Conservation (phyloP, 2,329 filamentous ascomycete genomes). For the Nigrospora osmanthi region DNA sequence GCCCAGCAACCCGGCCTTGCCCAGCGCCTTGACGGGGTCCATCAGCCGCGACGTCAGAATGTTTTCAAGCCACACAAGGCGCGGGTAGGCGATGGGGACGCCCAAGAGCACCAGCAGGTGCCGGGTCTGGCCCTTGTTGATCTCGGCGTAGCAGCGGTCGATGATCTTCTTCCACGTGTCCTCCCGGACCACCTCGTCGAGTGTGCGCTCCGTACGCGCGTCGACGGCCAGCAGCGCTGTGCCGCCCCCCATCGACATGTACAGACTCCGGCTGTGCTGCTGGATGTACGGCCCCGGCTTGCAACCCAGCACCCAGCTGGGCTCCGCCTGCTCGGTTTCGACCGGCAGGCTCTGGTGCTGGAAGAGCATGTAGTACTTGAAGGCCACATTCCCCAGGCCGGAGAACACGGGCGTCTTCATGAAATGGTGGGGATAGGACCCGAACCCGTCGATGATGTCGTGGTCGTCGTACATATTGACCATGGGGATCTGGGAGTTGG, state of each 20-base stretch:
- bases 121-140: conserved; percentile 76
- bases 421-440: conserved; percentile 85
- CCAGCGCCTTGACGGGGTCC: conserved; percentile 83
- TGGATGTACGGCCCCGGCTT: conserved; percentile 83
- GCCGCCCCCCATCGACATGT: conserved; percentile 72
- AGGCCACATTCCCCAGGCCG: conserved; percentile 82
- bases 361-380: conserved; percentile 98
- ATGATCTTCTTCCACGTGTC: conserved; percentile 82
- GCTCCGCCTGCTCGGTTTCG: conserved; percentile 77
- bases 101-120: conserved; percentile 84
- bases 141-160: conserved; percentile 74
- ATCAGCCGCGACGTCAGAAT: conserved; percentile 78
- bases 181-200: conserved; percentile 71
- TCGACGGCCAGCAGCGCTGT: conserved; percentile 82
- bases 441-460: conserved; percentile 84
- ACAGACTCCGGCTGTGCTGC: conserved; percentile 76
- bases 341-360: conserved; percentile 84
- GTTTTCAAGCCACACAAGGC: conserved; percentile 66
- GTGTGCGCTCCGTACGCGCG: conserved; percentile 82
- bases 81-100: conserved; percentile 75
- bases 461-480: conserved; percentile 98
- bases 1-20: conserved; percentile 73
- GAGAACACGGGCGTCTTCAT: conserved; percentile 88
- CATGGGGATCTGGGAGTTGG: conserved; percentile 93
- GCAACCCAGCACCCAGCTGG: conserved; percentile 81